Percentiles rank a stretch among this genome's conserved stretches.
Conservation (phyloP, 2,329 filamentous ascomycete species). For the Fusarium tricinctum region DNA sequence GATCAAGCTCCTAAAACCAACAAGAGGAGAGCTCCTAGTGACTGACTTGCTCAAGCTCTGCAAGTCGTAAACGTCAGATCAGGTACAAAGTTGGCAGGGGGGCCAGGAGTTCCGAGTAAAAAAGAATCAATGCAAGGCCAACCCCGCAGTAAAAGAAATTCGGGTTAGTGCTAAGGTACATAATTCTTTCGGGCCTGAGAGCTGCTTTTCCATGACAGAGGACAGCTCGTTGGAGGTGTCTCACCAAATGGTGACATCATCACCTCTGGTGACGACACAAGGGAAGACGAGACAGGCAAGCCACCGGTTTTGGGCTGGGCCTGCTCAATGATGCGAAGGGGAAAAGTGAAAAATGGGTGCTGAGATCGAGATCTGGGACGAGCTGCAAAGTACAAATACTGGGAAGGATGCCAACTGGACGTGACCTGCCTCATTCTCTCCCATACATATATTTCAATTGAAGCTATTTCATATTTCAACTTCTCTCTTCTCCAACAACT, state of each 20-base stretch:
- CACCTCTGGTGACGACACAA: constrained; percentile 54
- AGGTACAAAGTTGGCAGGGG: constrained; percentile 39
- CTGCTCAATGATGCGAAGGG: constrained; percentile 40
- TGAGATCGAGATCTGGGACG: constrained; percentile 45
- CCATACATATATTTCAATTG: constrained; percentile 34
- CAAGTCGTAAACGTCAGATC: constrained; percentile 37
- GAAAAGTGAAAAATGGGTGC: constrained; percentile 29
- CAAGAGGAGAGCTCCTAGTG: not conserved
- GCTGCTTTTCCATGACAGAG: not conserved
- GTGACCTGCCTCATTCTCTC: not conserved
- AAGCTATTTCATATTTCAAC: constrained; percentile 21
- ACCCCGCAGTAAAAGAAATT: constrained; percentile 24
- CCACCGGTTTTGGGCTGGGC: constrained; percentile 20
- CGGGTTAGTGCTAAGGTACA: constrained; percentile 2
- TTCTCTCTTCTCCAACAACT: constrained; percentile 1
- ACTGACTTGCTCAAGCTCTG: constrained; percentile 1
- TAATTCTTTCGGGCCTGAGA: not conserved
- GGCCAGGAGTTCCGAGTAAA: not conserved
- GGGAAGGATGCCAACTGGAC: constrained; percentile 15
- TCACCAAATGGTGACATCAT: constrained; percentile 60
- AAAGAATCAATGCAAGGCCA: not conserved
- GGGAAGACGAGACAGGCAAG: constrained; percentile 44
- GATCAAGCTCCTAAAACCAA: constrained; percentile 33
- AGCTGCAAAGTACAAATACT: constrained; percentile 49
- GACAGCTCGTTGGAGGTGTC: constrained; percentile 23